Percentiles rank a stretch among this genome's conserved stretches.
Conservation (phyloP, 768 basidiomycete genomes). For the Leccinum aurantiacum region DNA sequence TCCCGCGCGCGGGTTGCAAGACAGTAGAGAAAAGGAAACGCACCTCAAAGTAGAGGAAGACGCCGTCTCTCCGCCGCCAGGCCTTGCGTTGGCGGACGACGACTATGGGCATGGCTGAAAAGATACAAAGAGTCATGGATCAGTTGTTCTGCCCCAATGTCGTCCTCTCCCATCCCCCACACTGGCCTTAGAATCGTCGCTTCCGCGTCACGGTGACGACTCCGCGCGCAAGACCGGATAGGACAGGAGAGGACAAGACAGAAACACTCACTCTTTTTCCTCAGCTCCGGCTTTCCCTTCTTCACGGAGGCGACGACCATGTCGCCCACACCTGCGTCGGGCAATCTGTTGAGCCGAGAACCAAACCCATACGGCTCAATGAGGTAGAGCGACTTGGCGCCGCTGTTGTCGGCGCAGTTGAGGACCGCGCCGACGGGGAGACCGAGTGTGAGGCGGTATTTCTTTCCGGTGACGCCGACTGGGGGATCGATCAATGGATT, state of each 20-base stretch:
- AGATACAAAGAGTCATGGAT: slow-evolving; percentile 9
- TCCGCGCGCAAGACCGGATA: neutral
- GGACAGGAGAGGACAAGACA: neutral
- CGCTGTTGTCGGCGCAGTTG: slow-evolving; percentile 99
- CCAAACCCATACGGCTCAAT: slow-evolving; percentile 97
- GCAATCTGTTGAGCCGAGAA: slow-evolving; percentile 94
- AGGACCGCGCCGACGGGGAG: slow-evolving; percentile 92
- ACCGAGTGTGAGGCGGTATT: slow-evolving; percentile 94
- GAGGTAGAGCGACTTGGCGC: slow-evolving; percentile 92
- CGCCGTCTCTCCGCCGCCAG: slow-evolving; percentile 97
- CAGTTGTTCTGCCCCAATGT: neutral
- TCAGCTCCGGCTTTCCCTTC: slow-evolving; percentile 99
- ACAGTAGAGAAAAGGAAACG: slow-evolving; percentile 16
- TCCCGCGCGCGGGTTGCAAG: neutral
- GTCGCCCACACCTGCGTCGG: slow-evolving; percentile 92
- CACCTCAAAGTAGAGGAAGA: slow-evolving; percentile 98
- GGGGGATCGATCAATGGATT: neutral
- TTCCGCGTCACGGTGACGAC: neutral
- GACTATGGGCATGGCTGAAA: slow-evolving; percentile 91
- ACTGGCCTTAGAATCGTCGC: neutral
- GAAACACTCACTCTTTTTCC: slow-evolving; percentile 92
- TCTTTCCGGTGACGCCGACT: slow-evolving; percentile 81
- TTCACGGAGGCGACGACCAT: slow-evolving; percentile 98
- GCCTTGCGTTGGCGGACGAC: slow-evolving; percentile 97
- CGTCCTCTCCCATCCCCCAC: neutral